A percentile compares a stretch with the other conserved stretches of the same genome.
Conservation (phyloP, 345 rosid genomes). For the Alliaria petiolata region DNA sequence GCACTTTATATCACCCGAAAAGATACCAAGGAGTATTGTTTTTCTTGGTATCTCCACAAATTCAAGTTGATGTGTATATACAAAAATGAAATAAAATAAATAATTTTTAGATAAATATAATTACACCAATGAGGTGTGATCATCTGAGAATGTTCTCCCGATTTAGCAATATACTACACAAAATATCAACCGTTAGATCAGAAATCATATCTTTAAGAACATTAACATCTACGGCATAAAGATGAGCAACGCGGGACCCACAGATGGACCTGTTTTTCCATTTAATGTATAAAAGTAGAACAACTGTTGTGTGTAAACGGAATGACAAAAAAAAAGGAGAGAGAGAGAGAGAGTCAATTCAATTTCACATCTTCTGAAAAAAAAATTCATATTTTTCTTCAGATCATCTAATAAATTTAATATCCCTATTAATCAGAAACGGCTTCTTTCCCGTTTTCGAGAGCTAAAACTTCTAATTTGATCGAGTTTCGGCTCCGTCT, state of each 20-base stretch:
- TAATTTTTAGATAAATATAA: neutral
- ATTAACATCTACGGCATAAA: slow-evolving; percentile 13
- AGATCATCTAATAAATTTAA: slow-evolving; percentile 18
- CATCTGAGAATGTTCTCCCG: slow-evolving; percentile 14
- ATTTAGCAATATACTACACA: neutral
- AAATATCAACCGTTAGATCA: slow-evolving; percentile 16
- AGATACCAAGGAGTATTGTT: neutral
- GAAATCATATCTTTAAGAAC: neutral
- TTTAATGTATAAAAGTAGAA: slow-evolving; percentile 28
- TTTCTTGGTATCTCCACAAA: neutral
- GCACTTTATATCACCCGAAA: neutral
- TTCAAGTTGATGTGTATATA: slow-evolving; percentile 1
- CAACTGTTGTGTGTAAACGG: slow-evolving; percentile 25
- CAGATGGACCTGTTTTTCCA: neutral
- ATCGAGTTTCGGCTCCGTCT: neutral
- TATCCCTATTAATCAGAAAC: slow-evolving; percentile 33
- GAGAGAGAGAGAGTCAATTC: slow-evolving; percentile 20
- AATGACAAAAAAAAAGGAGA: slow-evolving; percentile 3
- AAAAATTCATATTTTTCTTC: slow-evolving; percentile 29
- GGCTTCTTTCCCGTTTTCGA: slow-evolving; percentile 41
- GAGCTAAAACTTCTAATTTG: slow-evolving; percentile 28
- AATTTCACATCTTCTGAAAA: slow-evolving; percentile 23
- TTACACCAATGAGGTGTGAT: neutral
- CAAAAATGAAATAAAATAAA: neutral
- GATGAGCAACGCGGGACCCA: slow-evolving; percentile 21